A percentile compares a stretch with the other conserved stretches of the same genome.
Conservation (phyloP, 441 rosid species). For the Manihot esculenta region DNA sequence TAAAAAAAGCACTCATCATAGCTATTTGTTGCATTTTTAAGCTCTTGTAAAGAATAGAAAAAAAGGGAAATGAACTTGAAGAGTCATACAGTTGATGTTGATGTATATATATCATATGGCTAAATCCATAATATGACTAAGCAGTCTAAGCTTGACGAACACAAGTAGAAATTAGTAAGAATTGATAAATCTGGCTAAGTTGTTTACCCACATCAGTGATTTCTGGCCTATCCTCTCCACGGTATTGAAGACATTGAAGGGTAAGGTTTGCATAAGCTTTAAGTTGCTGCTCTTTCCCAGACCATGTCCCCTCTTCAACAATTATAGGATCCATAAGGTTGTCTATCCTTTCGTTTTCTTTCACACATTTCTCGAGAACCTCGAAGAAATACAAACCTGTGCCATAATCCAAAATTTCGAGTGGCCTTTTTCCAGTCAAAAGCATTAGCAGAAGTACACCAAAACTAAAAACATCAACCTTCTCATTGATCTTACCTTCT, state of each 20-base stretch:
- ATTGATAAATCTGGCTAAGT: slow-evolving; percentile 15
- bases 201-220: slow-evolving; percentile 24
- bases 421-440: slow-evolving; percentile 23
- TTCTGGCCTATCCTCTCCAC: slow-evolving; percentile 2
- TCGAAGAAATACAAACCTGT: background rate
- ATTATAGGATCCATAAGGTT: slow-evolving; percentile 5
- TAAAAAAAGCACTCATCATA: no score
- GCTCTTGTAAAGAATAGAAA: no score
- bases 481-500: slow-evolving; percentile 30
- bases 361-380: background rate
- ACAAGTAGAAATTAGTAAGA: background rate
- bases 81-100: no score
- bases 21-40: no score
- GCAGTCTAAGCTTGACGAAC: background rate
- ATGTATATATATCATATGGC: no score
- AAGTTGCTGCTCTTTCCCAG: slow-evolving; percentile 3
- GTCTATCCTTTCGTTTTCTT: background rate
- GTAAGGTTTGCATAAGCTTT: slow-evolving; percentile 4
- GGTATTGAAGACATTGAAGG: background rate
- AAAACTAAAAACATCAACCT: slow-evolving; percentile 43
- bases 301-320: slow-evolving; percentile 6
- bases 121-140: no score
- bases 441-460: slow-evolving; percentile 38
- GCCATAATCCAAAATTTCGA: background rate
- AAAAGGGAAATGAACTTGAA: no score